Evolutionary conservation across 148 eudicot species (phyloP).

Genomic region (Silene uniflora): DNA sequence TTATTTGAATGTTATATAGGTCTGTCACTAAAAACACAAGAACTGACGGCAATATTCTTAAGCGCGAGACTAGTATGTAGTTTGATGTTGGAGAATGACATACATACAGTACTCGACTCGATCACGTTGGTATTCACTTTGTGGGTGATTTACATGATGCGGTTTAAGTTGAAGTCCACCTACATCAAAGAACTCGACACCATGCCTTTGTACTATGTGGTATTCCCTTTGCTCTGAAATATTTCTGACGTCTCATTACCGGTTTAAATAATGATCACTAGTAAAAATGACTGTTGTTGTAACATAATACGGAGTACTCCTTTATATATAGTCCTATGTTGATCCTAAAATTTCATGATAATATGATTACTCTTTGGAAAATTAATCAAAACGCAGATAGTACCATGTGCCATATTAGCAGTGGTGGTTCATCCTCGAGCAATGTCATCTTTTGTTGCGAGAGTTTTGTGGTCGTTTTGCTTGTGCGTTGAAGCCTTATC

Average conservation of each 20-base stretch:
- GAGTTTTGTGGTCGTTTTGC: constrained; percentile 63
- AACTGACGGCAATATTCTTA: constrained; percentile 70
- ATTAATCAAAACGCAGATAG: constrained; percentile 30
- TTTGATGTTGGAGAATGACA: constrained; percentile 56
- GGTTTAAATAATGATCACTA: too few species aligned
- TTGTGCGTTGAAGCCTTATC: constrained; percentile 70
- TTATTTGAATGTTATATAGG: constrained; percentile 32
- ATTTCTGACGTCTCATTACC: too few species aligned
- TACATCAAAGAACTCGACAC: constrained; percentile 62
- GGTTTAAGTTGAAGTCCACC: constrained; percentile 65
- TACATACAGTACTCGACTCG: constrained; percentile 71
- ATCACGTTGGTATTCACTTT: constrained; percentile 51
- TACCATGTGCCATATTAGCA: constrained; percentile 58
- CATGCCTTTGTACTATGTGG: constrained; percentile 61
- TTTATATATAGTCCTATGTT: too few species aligned
- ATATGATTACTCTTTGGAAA: too few species aligned
- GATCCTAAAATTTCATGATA: too few species aligned
- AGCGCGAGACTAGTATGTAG: constrained; percentile 63
- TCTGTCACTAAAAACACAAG: constrained; percentile 72
- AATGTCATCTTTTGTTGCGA: constrained; percentile 13
- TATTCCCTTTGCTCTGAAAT: constrained; percentile 15
- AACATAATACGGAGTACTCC: too few species aligned
- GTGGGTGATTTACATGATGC: constrained; percentile 91
- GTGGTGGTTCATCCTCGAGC: constrained; percentile 47
- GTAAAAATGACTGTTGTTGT: too few species aligned